Conservation (phyloP, 1,284 basidiomycete species). For the Stygiomarasmius scandens region DNA sequence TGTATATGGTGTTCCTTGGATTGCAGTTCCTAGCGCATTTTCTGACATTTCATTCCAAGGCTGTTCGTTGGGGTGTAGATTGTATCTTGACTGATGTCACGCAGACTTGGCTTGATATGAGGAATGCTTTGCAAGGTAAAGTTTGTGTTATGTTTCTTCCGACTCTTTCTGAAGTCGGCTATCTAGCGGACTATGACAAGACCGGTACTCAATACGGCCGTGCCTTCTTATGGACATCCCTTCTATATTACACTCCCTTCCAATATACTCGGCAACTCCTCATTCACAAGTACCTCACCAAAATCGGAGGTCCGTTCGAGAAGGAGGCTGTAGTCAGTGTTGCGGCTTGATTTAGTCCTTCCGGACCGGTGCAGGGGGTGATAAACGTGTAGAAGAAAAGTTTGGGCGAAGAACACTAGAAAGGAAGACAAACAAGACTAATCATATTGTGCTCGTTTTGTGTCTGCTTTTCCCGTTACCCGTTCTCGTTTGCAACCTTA, state of each 20-base stretch:
- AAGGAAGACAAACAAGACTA: too few relatives aligned
- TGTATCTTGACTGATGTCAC: slow-evolving; percentile 91
- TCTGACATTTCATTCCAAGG: slow-evolving; percentile 42
- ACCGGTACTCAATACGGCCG: slow-evolving; percentile 63
- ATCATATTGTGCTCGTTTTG: too few relatives aligned
- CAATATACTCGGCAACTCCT: slow-evolving; percentile 31
- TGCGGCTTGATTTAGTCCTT: not conserved
- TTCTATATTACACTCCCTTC: slow-evolving; percentile 61
- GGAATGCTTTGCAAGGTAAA: slow-evolving; percentile 66
- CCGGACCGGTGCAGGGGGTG: too few relatives aligned
- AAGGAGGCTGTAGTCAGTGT: not conserved
- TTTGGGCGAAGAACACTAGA: too few relatives aligned
- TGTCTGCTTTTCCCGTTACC: too few relatives aligned
- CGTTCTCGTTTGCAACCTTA: too few relatives aligned
- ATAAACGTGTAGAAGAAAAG: too few relatives aligned
- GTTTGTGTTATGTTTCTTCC: slow-evolving; percentile 13
- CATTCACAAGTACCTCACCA: slow-evolving; percentile 45
- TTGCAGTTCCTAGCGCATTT: not conserved
- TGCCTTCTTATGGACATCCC: slow-evolving; percentile 76
- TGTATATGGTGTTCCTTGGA: slow-evolving; percentile 12
- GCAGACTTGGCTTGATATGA: slow-evolving; percentile 74
- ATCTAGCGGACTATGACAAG: slow-evolving; percentile 67
- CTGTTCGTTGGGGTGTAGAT: slow-evolving; percentile 88
- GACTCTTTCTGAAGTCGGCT: slow-evolving; percentile 5
- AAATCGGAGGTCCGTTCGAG: slow-evolving; percentile 55